Evolutionary conservation across 2,329 filamentous ascomycete genomes (phyloP), one percentile per base, ranked within the genome.

Genomic region (Penicillium expansum): DNA sequence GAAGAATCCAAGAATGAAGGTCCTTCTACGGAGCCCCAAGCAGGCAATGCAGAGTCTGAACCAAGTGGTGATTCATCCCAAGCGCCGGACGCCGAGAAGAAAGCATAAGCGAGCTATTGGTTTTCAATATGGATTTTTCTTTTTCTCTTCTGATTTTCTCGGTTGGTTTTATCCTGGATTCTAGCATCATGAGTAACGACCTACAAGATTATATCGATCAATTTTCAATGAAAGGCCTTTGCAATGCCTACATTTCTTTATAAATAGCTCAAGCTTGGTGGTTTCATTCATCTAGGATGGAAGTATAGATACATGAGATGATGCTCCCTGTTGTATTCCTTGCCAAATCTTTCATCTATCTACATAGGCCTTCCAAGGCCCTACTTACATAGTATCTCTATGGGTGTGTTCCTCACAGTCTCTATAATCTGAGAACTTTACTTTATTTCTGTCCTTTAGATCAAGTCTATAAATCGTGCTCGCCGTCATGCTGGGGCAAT

Each of bases 141-240:
- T 32, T 20, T 14, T 39, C 39, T 48, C 37, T 45, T 32, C 8
- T 50, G 32, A 20, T 22, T 29, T 45, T 59, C 45, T 56, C 27
- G 20, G 22, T 48, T 56, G 52, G 55, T 38, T 57, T 30, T 50
- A 33, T 56, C 42, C 54, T 57, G 58, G 37, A 42, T 32, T 58
- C 29, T 61, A 58, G 61, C 61, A 60, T 66, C 38, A 66, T 64
- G 64, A 65, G 35, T 66, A 47, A 66, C 50, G 64, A 64, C 60
- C 56, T 62, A 60, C 60, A 56, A 62, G 56, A 61, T 32, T 64
- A 41, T 37, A 48, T 54, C 24, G 33, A 38, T 56, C 48, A 33
- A 37, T 48, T 42, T 39, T 30, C 43, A 43, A 24, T 37, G 27
- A 29, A 42, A 20, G 42, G 22, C 14, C 54, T 45, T 43, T 44